Conservation (phyloP, 805 yeast species). For the Cyberlindnera sargentensis region DNA sequence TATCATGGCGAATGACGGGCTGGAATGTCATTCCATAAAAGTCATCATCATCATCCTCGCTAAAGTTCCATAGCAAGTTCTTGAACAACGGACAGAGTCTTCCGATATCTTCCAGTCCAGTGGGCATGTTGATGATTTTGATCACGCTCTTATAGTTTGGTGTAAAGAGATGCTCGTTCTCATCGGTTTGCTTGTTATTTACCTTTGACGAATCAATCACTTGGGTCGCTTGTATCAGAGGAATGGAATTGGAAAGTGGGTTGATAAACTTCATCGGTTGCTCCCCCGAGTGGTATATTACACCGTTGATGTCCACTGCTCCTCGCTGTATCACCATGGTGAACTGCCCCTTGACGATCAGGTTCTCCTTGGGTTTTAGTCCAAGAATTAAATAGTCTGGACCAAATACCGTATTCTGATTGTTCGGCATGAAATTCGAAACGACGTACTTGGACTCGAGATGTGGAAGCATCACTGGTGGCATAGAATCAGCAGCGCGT, state of each 20-base stretch:
- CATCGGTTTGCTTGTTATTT: conserved; percentile 24
- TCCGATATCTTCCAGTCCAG: conserved; percentile 42
- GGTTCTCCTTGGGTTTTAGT: conserved; percentile 33
- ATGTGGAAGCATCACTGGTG: neutral
- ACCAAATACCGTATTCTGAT: conserved; percentile 31
- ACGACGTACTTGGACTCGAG: conserved; percentile 14
- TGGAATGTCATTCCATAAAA: conserved; percentile 34
- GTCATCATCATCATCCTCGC: conserved; percentile 11
- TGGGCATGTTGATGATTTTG: conserved; percentile 28
- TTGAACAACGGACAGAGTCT: conserved; percentile 38
- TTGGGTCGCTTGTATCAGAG: conserved; percentile 38
- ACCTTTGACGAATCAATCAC: conserved; percentile 27
- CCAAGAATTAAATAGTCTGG: conserved; percentile 33
- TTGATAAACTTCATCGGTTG: conserved; percentile 28
- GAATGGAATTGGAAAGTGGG: conserved; percentile 30
- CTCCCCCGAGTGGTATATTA: conserved; percentile 25
- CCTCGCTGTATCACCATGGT: conserved; percentile 39
- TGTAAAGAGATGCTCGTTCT: conserved; percentile 32
- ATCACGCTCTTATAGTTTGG: conserved; percentile 37
- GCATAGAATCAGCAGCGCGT: neutral
- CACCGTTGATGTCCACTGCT: conserved; percentile 36
- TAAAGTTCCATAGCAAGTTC: conserved; percentile 29
- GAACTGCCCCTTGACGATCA: conserved; percentile 44
- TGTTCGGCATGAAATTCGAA: conserved; percentile 33
- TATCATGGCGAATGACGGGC: conserved; percentile 24